phyloP scores from a whole-genome alignment of 106 monocot genomes.

The Gastrodia elata region DNA sequence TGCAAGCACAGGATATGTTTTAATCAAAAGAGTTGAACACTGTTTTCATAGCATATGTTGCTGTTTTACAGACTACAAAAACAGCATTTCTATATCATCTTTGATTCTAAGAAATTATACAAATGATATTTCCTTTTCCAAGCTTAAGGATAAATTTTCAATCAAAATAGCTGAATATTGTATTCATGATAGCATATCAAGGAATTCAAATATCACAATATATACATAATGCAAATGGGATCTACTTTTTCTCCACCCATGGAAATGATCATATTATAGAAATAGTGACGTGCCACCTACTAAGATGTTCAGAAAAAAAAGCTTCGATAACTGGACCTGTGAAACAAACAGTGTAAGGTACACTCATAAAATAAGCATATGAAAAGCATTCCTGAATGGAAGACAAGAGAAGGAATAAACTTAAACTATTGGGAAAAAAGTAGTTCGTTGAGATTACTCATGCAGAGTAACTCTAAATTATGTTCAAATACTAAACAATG shows the following conservation, averaged over 20 bases:
- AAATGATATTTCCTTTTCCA: background rate
- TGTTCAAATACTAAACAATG: background rate
- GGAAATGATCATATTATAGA: background rate
- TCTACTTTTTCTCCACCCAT: background rate
- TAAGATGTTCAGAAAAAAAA: background rate
- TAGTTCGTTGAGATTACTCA: too few species aligned
- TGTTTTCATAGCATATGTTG: background rate
- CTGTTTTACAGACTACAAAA: background rate
- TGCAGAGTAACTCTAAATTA: background rate
- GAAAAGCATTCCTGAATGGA: too few species aligned
- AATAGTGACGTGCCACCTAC: background rate
- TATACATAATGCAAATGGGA: background rate
- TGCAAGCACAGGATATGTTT: too few species aligned
- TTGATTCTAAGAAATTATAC: background rate
- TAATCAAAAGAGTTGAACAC: background rate
- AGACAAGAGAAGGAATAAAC: too few species aligned
- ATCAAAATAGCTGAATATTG: background rate
- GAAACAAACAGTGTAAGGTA: background rate
- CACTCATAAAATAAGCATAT: background rate
- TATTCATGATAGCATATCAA: background rate
- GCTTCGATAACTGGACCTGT: background rate
- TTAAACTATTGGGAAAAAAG: too few species aligned
- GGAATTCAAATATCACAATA: background rate
- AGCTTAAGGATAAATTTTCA: too few species aligned
- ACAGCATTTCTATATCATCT: background rate